Evolutionary conservation across 2,329 filamentous ascomycete genomes (phyloP), one percentile per base, ranked within the genome.

Genomic region (Monosporascus sp.): DNA sequence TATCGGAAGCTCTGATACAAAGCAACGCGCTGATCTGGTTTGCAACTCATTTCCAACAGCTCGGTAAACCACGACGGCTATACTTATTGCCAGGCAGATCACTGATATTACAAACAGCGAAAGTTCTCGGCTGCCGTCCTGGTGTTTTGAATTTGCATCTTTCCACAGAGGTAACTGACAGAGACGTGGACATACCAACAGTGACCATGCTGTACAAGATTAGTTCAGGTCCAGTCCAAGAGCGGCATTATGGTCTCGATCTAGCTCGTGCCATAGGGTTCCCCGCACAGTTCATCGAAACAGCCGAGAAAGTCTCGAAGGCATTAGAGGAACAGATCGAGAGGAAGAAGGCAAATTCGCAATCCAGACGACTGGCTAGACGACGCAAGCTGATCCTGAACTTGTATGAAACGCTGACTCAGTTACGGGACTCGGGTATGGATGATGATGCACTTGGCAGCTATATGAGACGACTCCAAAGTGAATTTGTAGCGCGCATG

Each of bases 201-300:
- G 88, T 96, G 72, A 89, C 80, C 0, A 97, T 97, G 91, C 75
- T 94, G 0, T 97, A 97, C 71, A 92, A 85, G 57, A 80, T 97
- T 38, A 77, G 82, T 0, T 80, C 86, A 15, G 93, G 94, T 0
- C 82, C 81, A 0, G 81, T 89, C 1, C 72, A 82, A 52, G 84
- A 90, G 51, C 75, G 83, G 46, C 84, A 90, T 60, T 99, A 99
- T 62, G 94, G 94, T 0, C 79, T 97, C n/a, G 79, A 85, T 1
- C 78, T 97, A 3, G 91, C 93, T 0, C 82, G 83, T 34, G 80
- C 90, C 0, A 77, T 94, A 24, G 85, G 88, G 0, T 78, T 96
- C 6, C 90, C 93, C 0, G 67, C 77, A 0, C 70, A 72, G 1
- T 82, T 96, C 3, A 73, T 96, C 2, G 72, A 85, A 6, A 76